These are phyloP conservation scores for Aspergillus indologenus DNA, from an alignment of 495 filamentous ascomycete species.

Conservation along the genomic window DNA sequence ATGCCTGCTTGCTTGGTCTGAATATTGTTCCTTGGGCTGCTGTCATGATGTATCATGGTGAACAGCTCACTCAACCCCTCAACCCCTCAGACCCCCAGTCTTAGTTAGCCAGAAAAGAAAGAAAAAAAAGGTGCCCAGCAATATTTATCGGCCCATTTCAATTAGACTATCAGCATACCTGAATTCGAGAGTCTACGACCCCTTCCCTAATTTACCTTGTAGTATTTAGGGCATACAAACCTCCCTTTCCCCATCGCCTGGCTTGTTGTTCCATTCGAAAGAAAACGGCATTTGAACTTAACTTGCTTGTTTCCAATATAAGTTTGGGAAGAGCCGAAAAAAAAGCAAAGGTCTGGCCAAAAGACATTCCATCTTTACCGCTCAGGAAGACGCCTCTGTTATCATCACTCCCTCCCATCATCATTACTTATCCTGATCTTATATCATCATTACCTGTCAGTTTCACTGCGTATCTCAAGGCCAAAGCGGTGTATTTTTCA, in stretches of 20 bases:
- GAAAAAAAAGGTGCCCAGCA: conserved; percentile 14
- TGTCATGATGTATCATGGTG: conserved; percentile 12
- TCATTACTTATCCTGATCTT: conserved; percentile 10
- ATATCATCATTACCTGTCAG: conserved; percentile 21
- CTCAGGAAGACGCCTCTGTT: conserved; percentile 13
- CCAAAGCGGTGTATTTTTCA: conserved; percentile 13
- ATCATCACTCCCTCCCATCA: conserved; percentile 20
- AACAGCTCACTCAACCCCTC: conserved; percentile 5
- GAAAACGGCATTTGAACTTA: background rate
- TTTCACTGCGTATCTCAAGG: conserved; percentile 4
- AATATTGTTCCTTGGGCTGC: conserved; percentile 18
- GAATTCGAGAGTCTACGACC: conserved; percentile 14
- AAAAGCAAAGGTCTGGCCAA: too few species aligned
- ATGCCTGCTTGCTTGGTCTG: conserved; percentile 4
- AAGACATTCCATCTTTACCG: background rate
- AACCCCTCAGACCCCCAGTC: conserved; percentile 8
- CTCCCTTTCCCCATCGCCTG: conserved; percentile 10
- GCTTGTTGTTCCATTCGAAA: background rate
- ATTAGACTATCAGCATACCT: conserved; percentile 19
- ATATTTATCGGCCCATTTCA: conserved; percentile 18
- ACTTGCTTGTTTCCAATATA: background rate
- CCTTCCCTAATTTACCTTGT: conserved; percentile 18
- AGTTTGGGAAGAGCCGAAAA: background rate
- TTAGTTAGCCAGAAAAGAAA: background rate
- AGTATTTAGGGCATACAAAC: conserved; percentile 22